These are phyloP conservation scores for Nothophoma quercina DNA, from an alignment of 2,329 filamentous ascomycete species.

Conservation along the genomic window DNA sequence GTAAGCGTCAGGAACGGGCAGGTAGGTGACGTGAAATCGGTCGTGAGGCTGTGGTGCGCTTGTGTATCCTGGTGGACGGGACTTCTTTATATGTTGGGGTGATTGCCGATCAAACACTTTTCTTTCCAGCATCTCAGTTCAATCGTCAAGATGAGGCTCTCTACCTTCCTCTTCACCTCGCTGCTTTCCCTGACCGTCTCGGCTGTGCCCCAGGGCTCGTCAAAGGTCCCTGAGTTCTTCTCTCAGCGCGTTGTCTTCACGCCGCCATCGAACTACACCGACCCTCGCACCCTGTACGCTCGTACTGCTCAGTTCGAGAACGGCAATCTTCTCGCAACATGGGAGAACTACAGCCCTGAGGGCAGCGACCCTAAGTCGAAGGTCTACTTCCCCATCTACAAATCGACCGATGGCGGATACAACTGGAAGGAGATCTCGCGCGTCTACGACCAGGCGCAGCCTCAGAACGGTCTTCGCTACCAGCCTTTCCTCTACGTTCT, in stretches of 20 bases:
- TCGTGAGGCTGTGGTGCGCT: conserved; percentile 10
- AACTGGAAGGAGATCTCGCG: conserved; percentile 70
- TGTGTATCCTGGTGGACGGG: background rate
- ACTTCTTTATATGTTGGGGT: conserved; percentile 8
- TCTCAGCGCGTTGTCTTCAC: conserved; percentile 51
- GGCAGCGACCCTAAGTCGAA: conserved; percentile 37
- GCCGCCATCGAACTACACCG: conserved; percentile 55
- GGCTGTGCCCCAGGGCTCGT: conserved; percentile 30
- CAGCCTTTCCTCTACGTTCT: conserved; percentile 74
- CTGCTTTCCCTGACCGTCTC: conserved; percentile 27
- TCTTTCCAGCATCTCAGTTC: conserved; percentile 11
- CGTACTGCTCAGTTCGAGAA: conserved; percentile 57
- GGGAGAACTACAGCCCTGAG: conserved; percentile 62
- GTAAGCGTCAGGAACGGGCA: conserved; percentile 17
- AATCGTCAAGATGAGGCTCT: conserved; percentile 42
- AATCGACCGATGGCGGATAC: conserved; percentile 54
- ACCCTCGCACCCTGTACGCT: conserved; percentile 61
- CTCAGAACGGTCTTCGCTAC: conserved; percentile 71
- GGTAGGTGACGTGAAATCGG: conserved; percentile 11
- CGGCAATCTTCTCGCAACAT: conserved; percentile 59
- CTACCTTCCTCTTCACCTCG: conserved; percentile 35
- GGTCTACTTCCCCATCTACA: conserved; percentile 57
- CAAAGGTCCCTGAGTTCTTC: conserved; percentile 37
- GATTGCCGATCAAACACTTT: conserved; percentile 6
- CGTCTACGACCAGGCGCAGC: conserved; percentile 70